Evolutionary conservation across 2,329 filamentous ascomycete species (phyloP).

Genomic region (Cryphonectria carpinicola): DNA sequence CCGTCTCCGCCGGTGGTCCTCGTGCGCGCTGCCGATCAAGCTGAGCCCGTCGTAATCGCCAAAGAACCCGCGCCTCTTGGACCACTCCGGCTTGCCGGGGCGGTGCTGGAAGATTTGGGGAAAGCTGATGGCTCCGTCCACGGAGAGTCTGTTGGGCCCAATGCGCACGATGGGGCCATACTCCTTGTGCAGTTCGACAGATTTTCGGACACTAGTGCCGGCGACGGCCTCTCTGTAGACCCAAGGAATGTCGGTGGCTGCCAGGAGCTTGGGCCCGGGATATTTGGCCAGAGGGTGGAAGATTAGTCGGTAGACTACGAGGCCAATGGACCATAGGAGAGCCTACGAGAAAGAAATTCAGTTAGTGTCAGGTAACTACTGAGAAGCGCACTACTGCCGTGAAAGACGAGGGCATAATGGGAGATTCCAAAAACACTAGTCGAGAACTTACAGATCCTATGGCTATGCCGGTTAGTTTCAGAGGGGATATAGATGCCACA

Average conservation of each 20-base stretch:
- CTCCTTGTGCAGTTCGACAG: constrained; percentile 5
- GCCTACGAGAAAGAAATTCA: neutral
- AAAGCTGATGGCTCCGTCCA: constrained; percentile 20
- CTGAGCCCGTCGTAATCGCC: neutral
- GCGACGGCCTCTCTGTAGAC: neutral
- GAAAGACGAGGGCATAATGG: neutral
- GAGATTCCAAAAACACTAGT: too few relatives aligned
- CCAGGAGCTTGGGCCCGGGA: constrained; percentile 20
- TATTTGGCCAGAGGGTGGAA: constrained; percentile 22
- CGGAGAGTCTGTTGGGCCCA: constrained; percentile 7
- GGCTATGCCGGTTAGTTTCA: neutral
- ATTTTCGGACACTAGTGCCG: neutral
- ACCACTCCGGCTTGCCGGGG: constrained; percentile 14
- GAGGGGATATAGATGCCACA: neutral
- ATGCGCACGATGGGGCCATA: constrained; percentile 26
- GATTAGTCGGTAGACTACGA: constrained; percentile 17
- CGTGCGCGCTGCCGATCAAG: constrained; percentile 3
- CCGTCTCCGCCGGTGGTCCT: constrained; percentile 17
- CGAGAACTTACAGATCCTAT: constrained; percentile 4
- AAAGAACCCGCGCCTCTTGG: constrained; percentile 5
- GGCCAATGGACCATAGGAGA: constrained; percentile 7
- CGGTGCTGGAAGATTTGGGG: constrained; percentile 24
- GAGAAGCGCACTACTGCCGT: neutral
- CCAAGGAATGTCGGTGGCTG: constrained; percentile 10
- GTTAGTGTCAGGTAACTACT: neutral